A percentile compares a stretch with the other conserved stretches of the same genome.
These are phyloP conservation scores for Coemansia reversa DNA, from an alignment of 192 early-diverging fungal species.

Conservation along the genomic window DNA sequence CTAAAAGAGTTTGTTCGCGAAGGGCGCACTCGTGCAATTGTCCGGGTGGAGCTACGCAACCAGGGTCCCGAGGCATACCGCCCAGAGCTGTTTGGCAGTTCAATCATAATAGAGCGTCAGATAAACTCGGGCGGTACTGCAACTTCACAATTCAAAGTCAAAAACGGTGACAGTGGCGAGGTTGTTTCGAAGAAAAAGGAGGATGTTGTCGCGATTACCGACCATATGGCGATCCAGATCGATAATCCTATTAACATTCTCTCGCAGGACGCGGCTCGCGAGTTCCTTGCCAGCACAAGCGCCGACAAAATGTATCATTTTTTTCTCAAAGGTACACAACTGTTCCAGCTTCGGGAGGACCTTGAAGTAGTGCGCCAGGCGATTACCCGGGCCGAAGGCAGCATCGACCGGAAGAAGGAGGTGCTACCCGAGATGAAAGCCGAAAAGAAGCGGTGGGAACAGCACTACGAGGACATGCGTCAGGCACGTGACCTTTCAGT, in stretches of 20 bases:
- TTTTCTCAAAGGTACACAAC: slow-evolving; percentile 84
- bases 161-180: slow-evolving; percentile 58
- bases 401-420: slow-evolving; percentile 59
- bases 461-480: slow-evolving; percentile 65
- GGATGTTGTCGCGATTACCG: slow-evolving; percentile 78
- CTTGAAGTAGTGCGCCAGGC: slow-evolving; percentile 61
- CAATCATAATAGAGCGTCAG: slow-evolving; percentile 80
- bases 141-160: slow-evolving; percentile 76
- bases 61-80: slow-evolving; percentile 79
- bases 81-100: slow-evolving; percentile 77
- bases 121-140: slow-evolving; percentile 52
- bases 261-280: slow-evolving; percentile 88
- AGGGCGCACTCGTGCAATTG: slow-evolving; percentile 64
- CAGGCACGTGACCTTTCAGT: slow-evolving; percentile 60
- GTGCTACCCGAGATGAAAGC: slow-evolving; percentile 71
- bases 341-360: slow-evolving; percentile 74
- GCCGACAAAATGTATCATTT: slow-evolving; percentile 90
- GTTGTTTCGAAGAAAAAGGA: slow-evolving; percentile 76
- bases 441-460: slow-evolving; percentile 64
- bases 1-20: slow-evolving; percentile 81
- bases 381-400: slow-evolving; percentile 54
- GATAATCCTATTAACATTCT: slow-evolving; percentile 94
- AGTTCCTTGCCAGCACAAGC: slow-evolving; percentile 81
- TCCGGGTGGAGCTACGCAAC: slow-evolving; percentile 79
- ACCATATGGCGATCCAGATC: slow-evolving; percentile 88